Percentiles rank a stretch among this genome's conserved stretches.
Evolutionary conservation across 2,329 filamentous ascomycete genomes (phyloP).

Genomic region (Nectriaceae sp.): DNA sequence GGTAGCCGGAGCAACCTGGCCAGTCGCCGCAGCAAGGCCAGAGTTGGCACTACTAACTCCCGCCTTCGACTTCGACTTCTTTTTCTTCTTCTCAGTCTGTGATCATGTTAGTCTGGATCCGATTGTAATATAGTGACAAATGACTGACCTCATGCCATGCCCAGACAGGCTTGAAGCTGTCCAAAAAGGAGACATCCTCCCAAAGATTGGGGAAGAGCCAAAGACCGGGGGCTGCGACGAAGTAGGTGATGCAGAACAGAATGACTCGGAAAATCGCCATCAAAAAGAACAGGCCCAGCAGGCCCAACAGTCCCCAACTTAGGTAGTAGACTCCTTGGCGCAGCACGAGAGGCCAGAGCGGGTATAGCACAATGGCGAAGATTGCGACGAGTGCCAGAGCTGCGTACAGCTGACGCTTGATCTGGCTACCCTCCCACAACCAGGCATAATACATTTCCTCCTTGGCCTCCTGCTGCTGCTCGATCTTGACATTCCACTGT

Average conservation of each 20-base stretch:
- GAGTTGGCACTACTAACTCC: constrained; percentile 36
- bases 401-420: constrained; percentile 92
- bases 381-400: constrained; percentile 79
- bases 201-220: constrained; percentile 98
- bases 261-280: constrained; percentile 98
- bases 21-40: constrained; percentile 54
- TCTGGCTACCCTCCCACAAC: constrained; percentile 92
- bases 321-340: constrained; percentile 96
- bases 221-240: constrained; percentile 80
- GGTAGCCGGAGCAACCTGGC: constrained; percentile 52
- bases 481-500: constrained; percentile 92
- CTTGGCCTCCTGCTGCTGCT: constrained; percentile 87
- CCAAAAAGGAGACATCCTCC: constrained; percentile 97
- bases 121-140: not conserved
- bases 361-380: constrained; percentile 90
- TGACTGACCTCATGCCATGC: constrained; percentile 90
- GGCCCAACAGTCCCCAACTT: constrained; percentile 86
- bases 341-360: constrained; percentile 90
- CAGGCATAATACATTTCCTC: constrained; percentile 95
- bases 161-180: constrained; percentile 95
- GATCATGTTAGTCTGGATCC: constrained; percentile 18
- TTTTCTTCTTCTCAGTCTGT: constrained; percentile 54
- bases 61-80: constrained; percentile 47
- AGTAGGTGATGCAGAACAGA: constrained; percentile 90
- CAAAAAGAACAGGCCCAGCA: constrained; percentile 91